Evolutionary conservation across 2,329 filamentous ascomycete genomes (phyloP).

Genomic region (Hymenoscyphus infarciens): DNA sequence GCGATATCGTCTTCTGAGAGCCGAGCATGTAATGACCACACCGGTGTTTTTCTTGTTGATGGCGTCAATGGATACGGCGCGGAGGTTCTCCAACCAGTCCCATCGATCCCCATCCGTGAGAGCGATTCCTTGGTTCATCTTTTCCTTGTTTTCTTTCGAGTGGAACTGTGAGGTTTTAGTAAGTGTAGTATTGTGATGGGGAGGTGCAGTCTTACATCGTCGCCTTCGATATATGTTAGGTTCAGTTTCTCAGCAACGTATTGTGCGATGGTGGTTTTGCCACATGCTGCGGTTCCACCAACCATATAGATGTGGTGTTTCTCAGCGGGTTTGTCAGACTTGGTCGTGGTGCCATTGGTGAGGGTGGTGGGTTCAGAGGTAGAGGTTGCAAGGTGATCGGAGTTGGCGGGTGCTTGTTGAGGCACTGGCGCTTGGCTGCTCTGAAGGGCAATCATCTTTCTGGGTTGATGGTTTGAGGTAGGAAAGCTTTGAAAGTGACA

Average conservation of each 20-base stretch:
- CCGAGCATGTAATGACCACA: slow-evolving; percentile 95
- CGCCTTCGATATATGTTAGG: slow-evolving; percentile 72
- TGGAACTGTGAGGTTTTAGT: slow-evolving; percentile 56
- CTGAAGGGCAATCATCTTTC: slow-evolving; percentile 1
- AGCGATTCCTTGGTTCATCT: slow-evolving; percentile 82
- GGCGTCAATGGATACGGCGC: slow-evolving; percentile 60
- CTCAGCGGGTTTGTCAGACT: slow-evolving; percentile 22
- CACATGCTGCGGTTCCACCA: slow-evolving; percentile 74
- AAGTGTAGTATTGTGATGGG: slow-evolving; percentile 9
- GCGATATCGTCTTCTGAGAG: slow-evolving; percentile 94
- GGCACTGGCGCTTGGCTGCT: neutral
- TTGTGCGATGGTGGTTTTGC: slow-evolving; percentile 72
- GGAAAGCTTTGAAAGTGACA: neutral
- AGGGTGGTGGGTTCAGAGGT: slow-evolving; percentile 20
- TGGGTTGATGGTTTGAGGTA: neutral
- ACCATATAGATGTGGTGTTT: slow-evolving; percentile 74
- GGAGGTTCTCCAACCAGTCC: slow-evolving; percentile 88
- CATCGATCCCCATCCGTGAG: slow-evolving; percentile 91
- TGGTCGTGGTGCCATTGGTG: slow-evolving; percentile 18
- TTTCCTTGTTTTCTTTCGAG: slow-evolving; percentile 75
- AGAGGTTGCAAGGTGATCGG: slow-evolving; percentile 29
- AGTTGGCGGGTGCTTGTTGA: slow-evolving; percentile 22
- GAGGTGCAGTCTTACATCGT: slow-evolving; percentile 56
- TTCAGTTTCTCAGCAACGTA: slow-evolving; percentile 59
- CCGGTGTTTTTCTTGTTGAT: slow-evolving; percentile 56